Evolutionary conservation across 805 yeast species (phyloP).

Genomic region (Kodamaea fukazawae): DNA sequence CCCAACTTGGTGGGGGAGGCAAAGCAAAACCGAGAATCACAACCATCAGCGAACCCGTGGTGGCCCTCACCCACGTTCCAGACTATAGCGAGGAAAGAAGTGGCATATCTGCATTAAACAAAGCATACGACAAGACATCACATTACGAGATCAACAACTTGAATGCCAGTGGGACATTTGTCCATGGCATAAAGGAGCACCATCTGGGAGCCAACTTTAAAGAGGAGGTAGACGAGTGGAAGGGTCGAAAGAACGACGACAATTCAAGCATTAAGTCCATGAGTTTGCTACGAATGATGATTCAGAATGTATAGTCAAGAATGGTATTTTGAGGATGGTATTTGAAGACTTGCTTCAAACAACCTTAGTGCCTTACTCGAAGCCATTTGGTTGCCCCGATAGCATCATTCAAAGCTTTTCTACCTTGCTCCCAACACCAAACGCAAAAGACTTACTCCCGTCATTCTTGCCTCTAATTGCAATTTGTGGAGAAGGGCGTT

Average conservation of each 20-base stretch:
- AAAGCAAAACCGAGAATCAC: no score
- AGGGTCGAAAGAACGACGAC: not conserved
- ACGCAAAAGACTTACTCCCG: no score
- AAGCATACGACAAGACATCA: conserved; percentile 11
- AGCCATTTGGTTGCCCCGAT: no score
- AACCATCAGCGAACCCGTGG: not conserved
- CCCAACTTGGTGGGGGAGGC: conserved; percentile 2
- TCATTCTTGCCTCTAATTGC: no score
- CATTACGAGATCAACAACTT: conserved; percentile 9
- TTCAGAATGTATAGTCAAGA: not conserved
- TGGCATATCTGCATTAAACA: conserved; percentile 13
- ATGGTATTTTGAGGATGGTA: no score
- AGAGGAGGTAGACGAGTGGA: conserved; percentile 3
- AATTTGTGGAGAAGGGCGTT: no score
- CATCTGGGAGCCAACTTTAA: not conserved
- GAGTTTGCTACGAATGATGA: conserved; percentile 2
- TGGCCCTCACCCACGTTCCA: not conserved
- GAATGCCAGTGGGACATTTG: conserved; percentile 13
- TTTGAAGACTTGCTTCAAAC: no score
- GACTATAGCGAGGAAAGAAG: conserved; percentile 11
- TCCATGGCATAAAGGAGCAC: conserved; percentile 4
- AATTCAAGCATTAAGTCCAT: conserved; percentile 6
- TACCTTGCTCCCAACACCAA: no score
- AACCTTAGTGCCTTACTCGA: no score
- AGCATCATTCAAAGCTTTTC: no score